These are phyloP conservation scores for Sporisorium reilianum DNA, from an alignment of 1,284 basidiomycete species.

Conservation along the genomic window DNA sequence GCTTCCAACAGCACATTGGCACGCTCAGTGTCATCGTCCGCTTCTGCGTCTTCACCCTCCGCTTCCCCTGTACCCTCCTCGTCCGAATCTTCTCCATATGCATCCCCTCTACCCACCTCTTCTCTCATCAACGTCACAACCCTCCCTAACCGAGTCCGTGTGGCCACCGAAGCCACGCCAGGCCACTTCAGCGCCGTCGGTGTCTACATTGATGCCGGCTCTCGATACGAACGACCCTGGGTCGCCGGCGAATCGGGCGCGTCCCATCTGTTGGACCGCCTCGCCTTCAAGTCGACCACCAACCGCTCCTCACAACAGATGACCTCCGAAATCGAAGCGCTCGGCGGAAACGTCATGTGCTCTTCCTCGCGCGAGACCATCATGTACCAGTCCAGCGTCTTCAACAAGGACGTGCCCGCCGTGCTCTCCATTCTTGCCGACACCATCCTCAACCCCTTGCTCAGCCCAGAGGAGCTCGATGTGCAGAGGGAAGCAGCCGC, in stretches of 20 bases:
- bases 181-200: constrained; percentile 96
- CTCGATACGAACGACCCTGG: constrained; percentile 84
- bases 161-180: constrained; percentile 89
- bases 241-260: constrained; percentile 77
- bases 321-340: constrained; percentile 82
- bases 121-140: constrained; percentile 76
- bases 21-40: constrained; percentile 33
- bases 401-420: constrained; percentile 82
- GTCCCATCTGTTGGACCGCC: constrained; percentile 90
- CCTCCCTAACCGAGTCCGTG: constrained; percentile 88
- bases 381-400: constrained; percentile 98
- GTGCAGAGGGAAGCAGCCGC: constrained; percentile 86
- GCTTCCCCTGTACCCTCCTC: constrained; percentile 16
- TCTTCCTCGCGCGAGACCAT: constrained; percentile 92
- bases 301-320: constrained; percentile 77
- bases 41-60: constrained; percentile 9
- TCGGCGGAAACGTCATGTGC: constrained; percentile 93
- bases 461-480: constrained; percentile 83
- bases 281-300: constrained; percentile 87
- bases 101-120: constrained; percentile 41
- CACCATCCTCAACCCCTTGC: constrained; percentile 84
- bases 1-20: constrained; percentile 26
- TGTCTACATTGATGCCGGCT: constrained; percentile 92
- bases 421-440: constrained; percentile 91
- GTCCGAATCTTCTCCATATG: constrained; percentile 26